These are phyloP conservation scores for Sphaerulina vaccinii DNA, from an alignment of 2,329 filamentous ascomycete genomes.

Conservation along the genomic window DNA sequence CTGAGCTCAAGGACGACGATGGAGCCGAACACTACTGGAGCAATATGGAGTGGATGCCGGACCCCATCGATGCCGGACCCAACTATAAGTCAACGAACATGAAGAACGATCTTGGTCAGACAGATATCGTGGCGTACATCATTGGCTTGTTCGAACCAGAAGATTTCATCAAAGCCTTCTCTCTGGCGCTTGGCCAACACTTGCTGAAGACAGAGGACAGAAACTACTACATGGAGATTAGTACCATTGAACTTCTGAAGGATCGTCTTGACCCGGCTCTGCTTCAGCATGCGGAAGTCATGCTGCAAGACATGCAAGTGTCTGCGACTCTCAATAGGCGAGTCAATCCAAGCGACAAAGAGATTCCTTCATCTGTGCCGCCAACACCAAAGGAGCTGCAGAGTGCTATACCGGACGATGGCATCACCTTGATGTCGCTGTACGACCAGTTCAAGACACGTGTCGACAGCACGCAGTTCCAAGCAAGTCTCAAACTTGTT, in stretches of 20 bases:
- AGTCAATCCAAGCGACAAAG: conserved; percentile 32
- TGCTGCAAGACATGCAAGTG: conserved; percentile 90
- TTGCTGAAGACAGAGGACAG: conserved; percentile 62
- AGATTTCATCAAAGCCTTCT: conserved; percentile 94
- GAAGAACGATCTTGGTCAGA: too few species aligned
- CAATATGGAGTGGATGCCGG: conserved; percentile 89
- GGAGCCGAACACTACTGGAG: conserved; percentile 60
- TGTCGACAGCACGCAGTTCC: conserved; percentile 31
- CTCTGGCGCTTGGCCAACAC: conserved; percentile 81
- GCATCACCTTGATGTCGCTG: conserved; percentile 37
- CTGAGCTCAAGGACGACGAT: conserved; percentile 34
- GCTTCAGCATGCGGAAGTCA: conserved; percentile 92
- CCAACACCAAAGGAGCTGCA: conserved; percentile 36
- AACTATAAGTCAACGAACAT: conserved; percentile 85
- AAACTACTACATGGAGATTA: conserved; percentile 74
- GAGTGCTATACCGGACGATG: conserved; percentile 38
- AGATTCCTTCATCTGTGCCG: conserved; percentile 14
- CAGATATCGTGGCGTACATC: conserved; percentile 87
- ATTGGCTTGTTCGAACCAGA: conserved; percentile 85
- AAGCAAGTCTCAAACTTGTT: conserved; percentile 30
- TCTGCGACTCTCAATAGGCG: conserved; percentile 62
- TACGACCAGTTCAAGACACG: conserved; percentile 31
- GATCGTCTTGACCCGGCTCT: conserved; percentile 80
- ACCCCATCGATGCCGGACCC: conserved; percentile 87
- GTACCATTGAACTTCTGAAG: conserved; percentile 83